Evolutionary conservation across 768 basidiomycete species (phyloP).

Genomic region (Naematelia encephala): DNA sequence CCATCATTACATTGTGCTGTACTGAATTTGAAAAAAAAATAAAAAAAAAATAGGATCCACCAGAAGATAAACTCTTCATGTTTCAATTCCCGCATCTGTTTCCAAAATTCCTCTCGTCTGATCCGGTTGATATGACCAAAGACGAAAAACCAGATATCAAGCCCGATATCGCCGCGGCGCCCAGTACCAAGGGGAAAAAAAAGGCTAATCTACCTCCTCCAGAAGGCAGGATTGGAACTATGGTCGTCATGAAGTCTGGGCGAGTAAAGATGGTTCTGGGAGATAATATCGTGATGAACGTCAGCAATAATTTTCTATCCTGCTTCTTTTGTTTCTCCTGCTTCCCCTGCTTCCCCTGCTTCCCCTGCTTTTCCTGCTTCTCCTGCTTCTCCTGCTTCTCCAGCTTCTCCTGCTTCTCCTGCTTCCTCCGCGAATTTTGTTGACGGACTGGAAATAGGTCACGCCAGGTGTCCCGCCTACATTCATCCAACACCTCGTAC

Average conservation of each 20-base stretch:
- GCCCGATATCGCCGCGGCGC: conserved; percentile 19
- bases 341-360: background rate
- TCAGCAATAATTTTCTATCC: conserved; percentile 54
- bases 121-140: conserved; percentile 45
- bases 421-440: background rate
- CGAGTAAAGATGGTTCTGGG: conserved; percentile 78
- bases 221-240: conserved; percentile 76
- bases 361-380: background rate
- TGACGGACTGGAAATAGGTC: conserved; percentile 58
- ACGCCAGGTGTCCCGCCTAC: conserved; percentile 76
- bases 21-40: no score
- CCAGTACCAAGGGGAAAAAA: conserved; percentile 18
- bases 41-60: conserved; percentile 47
- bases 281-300: conserved; percentile 79
- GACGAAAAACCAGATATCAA: conserved; percentile 59
- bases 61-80: conserved; percentile 61
- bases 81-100: conserved; percentile 89
- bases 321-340: background rate
- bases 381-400: background rate
- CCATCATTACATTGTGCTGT: no score
- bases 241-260: conserved; percentile 82
- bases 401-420: background rate
- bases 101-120: conserved; percentile 62
- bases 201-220: conserved; percentile 49
- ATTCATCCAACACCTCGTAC: conserved; percentile 81